Percentiles rank a stretch among this genome's conserved stretches.
Conservation (phyloP, 164 flowering plant species). For the Vitis labrusca region DNA sequence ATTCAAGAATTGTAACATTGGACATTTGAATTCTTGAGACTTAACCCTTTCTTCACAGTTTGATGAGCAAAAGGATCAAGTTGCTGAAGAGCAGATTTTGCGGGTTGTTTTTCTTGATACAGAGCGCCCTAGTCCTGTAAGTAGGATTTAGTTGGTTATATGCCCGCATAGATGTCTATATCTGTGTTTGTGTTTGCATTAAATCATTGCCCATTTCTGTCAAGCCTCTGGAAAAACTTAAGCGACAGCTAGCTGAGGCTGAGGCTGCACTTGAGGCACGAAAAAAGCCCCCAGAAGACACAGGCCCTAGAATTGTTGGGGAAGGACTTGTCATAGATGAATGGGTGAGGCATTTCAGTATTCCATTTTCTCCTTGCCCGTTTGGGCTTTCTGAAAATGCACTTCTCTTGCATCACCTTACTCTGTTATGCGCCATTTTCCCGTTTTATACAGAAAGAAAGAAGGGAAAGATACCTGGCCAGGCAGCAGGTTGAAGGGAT, state of each 20-base stretch:
- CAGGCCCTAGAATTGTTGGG: slow-evolving; percentile 32
- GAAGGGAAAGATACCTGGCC: slow-evolving; percentile 84
- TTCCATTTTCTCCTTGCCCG: not conserved
- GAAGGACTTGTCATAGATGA: slow-evolving; percentile 58
- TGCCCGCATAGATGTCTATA: not conserved
- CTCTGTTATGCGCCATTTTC: not conserved
- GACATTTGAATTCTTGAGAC: no score
- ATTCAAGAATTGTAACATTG: not conserved
- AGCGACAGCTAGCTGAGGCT: slow-evolving; percentile 42
- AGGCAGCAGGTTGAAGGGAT: slow-evolving; percentile 75
- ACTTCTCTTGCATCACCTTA: not conserved
- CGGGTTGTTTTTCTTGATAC: slow-evolving; percentile 55
- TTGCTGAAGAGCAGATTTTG: slow-evolving; percentile 57
- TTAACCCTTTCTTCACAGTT: slow-evolving; percentile 28
- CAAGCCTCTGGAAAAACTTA: slow-evolving; percentile 42
- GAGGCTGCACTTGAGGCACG: slow-evolving; percentile 42
- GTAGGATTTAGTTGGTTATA: slow-evolving; percentile 6
- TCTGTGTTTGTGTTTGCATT: not conserved
- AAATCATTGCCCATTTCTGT: not conserved
- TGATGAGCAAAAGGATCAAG: slow-evolving; percentile 68
- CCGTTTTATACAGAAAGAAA: slow-evolving; percentile 53
- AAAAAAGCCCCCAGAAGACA: slow-evolving; percentile 41
- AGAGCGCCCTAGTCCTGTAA: slow-evolving; percentile 49
- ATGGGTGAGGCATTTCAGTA: slow-evolving; percentile 32
- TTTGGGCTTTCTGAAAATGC: not conserved